Base-by-base conservation (phyloP, 2,329 filamentous ascomycete species). In the Neurospora sp. region DNA sequence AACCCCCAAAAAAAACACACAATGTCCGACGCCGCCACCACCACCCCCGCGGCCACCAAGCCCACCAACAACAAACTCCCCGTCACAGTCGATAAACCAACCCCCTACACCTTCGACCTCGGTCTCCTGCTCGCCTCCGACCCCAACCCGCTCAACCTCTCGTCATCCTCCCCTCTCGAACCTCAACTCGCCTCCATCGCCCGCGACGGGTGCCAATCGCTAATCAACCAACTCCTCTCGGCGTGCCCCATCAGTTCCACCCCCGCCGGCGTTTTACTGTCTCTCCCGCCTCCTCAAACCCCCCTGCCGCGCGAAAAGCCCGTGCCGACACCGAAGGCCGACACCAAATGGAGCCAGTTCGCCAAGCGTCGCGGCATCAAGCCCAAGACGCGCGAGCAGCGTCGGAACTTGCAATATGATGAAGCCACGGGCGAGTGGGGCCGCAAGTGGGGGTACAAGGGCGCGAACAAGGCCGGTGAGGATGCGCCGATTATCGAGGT, bases 341-440 rank as follows among this genome's bases (percentile, higher is more conserved):
- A 91, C 75, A 98, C 95, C 71, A 97, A 93, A 80, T 99, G 96
- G 96, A 91, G 97, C 84, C 88, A 91, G 77, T 99, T 99, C 83
- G 96, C 96, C 66, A 91, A 89, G 80, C 97, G 97, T 88, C 97
- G 97, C 86, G 96, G 96, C 69, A 98, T 99, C 82, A 92, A 91
- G 83, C 89, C 89, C 81, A 97, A 94, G 87, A 91, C 88, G 74
- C 88, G 91, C 74, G 93, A 96, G 78, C 86, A 89, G 80, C 86
- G 89, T 72, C 81, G 85, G 81, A 86, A 97, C 82, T 82, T 94
- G 76, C 88, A 91, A 70, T 98, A 90, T 80, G 93, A 98, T 80
- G 92, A 97, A 81, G 88, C 86, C 71, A 91, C 84, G 39, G 91
- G 92, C 74, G 92, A 96, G 79, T 98, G 93, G 93, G 91, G 93